phyloP scores from a whole-genome alignment of 2,329 filamentous ascomycete species.

The Cryphonectria nitschkei region DNA sequence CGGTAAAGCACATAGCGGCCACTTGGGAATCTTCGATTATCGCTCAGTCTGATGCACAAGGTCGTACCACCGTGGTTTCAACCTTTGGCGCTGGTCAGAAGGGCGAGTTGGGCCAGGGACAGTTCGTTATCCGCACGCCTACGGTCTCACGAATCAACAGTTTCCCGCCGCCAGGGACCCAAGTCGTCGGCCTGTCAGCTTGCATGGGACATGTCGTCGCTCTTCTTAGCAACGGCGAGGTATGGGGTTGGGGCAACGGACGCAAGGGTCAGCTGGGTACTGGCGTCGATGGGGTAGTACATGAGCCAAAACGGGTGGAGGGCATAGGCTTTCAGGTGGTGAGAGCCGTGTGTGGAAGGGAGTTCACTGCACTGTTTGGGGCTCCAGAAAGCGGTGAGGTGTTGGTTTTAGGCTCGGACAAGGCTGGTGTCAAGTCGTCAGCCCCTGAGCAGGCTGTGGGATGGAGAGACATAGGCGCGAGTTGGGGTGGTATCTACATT shows the following conservation, averaged over 20 bases:
- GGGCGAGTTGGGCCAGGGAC: constrained; percentile 72
- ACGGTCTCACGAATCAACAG: constrained; percentile 52
- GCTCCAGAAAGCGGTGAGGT: constrained; percentile 60
- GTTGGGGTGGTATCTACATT: constrained; percentile 83
- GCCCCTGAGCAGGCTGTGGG: constrained; percentile 56
- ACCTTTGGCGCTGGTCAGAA: constrained; percentile 68
- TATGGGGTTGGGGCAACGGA: constrained; percentile 87
- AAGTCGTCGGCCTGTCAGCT: constrained; percentile 68
- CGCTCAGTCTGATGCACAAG: constrained; percentile 51
- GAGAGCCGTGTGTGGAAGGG: constrained; percentile 76
- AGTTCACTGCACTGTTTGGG: constrained; percentile 78
- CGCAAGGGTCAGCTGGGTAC: constrained; percentile 82
- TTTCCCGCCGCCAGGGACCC: constrained; percentile 65
- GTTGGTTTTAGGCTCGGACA: constrained; percentile 73
- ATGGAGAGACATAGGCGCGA: constrained; percentile 74
- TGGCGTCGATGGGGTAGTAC: constrained; percentile 52
- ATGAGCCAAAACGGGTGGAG: constrained; percentile 64
- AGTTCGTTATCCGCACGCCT: constrained; percentile 52
- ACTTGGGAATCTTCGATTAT: constrained; percentile 79
- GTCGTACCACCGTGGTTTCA: constrained; percentile 56
- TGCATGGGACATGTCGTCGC: constrained; percentile 78
- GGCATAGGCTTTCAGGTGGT: constrained; percentile 63
- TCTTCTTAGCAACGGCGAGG: constrained; percentile 74
- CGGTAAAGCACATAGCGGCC: constrained; percentile 60
- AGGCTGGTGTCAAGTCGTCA: constrained; percentile 66